Evolutionary conservation across 352 stramenopile species (phyloP).

Genomic region (Phytopythium delawarense): DNA sequence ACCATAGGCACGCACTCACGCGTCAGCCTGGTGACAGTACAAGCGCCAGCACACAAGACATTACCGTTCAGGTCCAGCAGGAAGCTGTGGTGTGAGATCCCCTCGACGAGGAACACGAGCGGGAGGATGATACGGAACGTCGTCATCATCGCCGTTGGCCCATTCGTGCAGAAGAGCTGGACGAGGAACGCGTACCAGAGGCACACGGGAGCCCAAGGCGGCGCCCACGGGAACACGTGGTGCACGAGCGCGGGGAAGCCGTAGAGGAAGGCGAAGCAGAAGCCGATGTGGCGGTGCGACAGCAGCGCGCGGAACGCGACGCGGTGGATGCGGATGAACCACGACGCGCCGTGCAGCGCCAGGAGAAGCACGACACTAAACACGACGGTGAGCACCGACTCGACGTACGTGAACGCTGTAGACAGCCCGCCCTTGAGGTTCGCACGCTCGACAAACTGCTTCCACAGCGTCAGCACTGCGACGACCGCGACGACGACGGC

Average conservation of each 20-base stretch:
- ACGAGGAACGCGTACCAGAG: conserved; percentile 90
- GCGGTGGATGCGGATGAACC: conserved; percentile 76
- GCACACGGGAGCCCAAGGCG: conserved; percentile 84
- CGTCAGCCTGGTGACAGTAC: background rate
- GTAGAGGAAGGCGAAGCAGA: conserved; percentile 87
- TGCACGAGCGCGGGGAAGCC: conserved; percentile 83
- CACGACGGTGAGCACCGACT: conserved; percentile 60
- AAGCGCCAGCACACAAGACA: conserved; percentile 8
- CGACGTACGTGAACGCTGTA: conserved; percentile 45
- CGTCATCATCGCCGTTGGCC: conserved; percentile 79
- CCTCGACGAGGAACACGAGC: conserved; percentile 83
- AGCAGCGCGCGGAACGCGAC: conserved; percentile 79
- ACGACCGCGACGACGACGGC: background rate
- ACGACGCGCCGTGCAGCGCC: conserved; percentile 64
- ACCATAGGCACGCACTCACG: conserved; percentile 6
- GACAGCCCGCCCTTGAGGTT: conserved; percentile 44
- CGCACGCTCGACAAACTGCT: conserved; percentile 9
- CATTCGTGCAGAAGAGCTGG: conserved; percentile 84
- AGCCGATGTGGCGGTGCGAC: conserved; percentile 82
- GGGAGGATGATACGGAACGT: conserved; percentile 82
- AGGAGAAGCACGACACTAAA: conserved; percentile 68
- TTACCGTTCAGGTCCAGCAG: conserved; percentile 86
- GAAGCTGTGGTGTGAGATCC: conserved; percentile 87
- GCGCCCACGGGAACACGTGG: conserved; percentile 86
- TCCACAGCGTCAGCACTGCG: background rate